Evolutionary conservation across 441 rosid genomes (phyloP), one percentile per base, ranked within the genome.

Genomic region (Macaranga tanarius): DNA sequence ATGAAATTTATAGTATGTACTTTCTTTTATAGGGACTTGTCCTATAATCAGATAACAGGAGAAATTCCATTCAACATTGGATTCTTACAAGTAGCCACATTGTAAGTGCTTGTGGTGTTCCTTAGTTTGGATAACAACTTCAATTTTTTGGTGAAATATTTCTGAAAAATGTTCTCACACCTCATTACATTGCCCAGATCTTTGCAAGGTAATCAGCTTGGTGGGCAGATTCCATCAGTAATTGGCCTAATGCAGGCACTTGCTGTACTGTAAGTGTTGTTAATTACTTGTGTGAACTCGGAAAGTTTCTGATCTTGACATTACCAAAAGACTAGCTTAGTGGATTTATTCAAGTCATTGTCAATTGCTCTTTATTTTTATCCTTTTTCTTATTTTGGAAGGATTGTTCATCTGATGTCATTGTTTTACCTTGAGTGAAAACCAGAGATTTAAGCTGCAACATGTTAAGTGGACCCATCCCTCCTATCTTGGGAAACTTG

Each of bases 221-320:
- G 85, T 7, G 99, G 99, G 62, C 76, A 80, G 81, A 90, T 94
- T 60, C 99, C 99, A 19, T 86, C 92, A 12, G 99, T 94, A 66
- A 86, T 94, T 65, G 99, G 99, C 77, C 87, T 94, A 19, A 94
- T 94, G 99, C 99, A 94, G 82, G 99, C 99, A 20, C 99, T 94
- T 77, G 97, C 99, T 67, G 99, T 94, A 25, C 70, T 94, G 99
- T 94, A 84, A 88, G 99, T 80, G 63, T 77, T 71, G 66, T 48
- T 72, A 60, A 38, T 13, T 31, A 48, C 17, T 44, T 47, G n/a
- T 44, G 2, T 10, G 20, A 12, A 15, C 6, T 45, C 7, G 5
- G 7, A 45, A 55, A 17, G 23, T 62, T 71, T 64, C 64, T 55
- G 45, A 11, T 55, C 59, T 42, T 44, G 17, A 10, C 16, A 22